Base-by-base conservation (phyloP, 768 basidiomycete genomes). In the Neoboletus magnificus region DNA sequence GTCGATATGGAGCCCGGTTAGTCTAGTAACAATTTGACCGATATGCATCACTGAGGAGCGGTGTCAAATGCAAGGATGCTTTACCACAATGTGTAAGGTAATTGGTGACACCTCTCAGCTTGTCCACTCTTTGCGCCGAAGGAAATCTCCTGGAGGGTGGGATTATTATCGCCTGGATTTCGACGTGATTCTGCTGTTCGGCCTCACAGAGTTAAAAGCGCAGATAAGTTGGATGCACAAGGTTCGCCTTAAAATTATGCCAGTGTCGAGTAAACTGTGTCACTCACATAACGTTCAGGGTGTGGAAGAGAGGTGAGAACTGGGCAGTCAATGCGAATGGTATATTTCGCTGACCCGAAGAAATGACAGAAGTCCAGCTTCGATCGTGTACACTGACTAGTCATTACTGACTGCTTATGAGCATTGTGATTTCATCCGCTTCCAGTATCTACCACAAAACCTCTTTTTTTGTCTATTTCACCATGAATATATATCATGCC, bases 121-220 rank as follows among this genome's bases (percentile, higher is more conserved):
- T 27, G 52, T 43, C 7, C 16, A 10, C 0, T 48, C 51, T 20
- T 36, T 68, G 12, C 8, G 1, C 10, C 40, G 42, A 0, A 35
- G 16, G 48, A 27, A 7, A 40, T 22, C 45, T 5, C 45, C 16
- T 11, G 53, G 29, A 15, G 52, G 54, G 30, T 27, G 15, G 25
- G 27, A 40, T 7, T 65, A 54, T 32, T 68, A 68, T 53, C 10
- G 11, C 23, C 48, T 68, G 27, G 30, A 62, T 0, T 74, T 66
- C 45, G 66, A 74, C 5, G 62, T 80, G 4, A 57, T 78, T 15
- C 49, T 81, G 15, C 63, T 71, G 11, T 75, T 78, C 45, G 79
- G 79, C 1, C 52, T 73, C 11, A 76, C 77, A 0, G 79, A 81
- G 50, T 55, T 80, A 32, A 75, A 77, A 55, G 80, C 78, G 0